These are phyloP conservation scores for Penicillium sp. DNA, from an alignment of 2,329 filamentous ascomycete species.

Conservation along the genomic window DNA sequence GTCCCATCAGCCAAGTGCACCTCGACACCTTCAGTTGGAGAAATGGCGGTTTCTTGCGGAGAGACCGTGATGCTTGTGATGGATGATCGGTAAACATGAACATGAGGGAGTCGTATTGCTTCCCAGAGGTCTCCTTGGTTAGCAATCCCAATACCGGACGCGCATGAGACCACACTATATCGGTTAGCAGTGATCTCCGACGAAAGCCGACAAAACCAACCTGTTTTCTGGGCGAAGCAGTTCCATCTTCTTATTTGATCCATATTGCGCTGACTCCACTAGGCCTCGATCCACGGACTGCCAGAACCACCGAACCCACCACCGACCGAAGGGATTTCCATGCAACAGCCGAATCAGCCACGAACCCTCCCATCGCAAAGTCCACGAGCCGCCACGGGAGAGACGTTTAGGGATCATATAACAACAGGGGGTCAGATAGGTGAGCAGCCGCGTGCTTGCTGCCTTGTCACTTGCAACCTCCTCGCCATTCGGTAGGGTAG, in stretches of 20 bases:
- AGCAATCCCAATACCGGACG: constrained; percentile 23
- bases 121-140: constrained; percentile 30
- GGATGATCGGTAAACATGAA: constrained; percentile 23
- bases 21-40: neutral
- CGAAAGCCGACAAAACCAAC: neutral
- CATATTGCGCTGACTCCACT: constrained; percentile 17
- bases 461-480: constrained; percentile 25
- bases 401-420: constrained; percentile 21
- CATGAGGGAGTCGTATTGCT: constrained; percentile 18
- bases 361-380: constrained; percentile 20
- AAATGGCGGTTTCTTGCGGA: neutral
- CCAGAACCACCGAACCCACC: constrained; percentile 22
- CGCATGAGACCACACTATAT: constrained; percentile 23
- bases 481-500: constrained; percentile 18
- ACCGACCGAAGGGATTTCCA: constrained; percentile 25
- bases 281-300: constrained; percentile 16
- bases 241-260: constrained; percentile 20
- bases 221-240: constrained; percentile 22
- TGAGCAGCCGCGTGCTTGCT: constrained; percentile 23
- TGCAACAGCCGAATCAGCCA: constrained; percentile 23
- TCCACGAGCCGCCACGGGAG: neutral
- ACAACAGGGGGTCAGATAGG: constrained; percentile 20
- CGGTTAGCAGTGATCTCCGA: neutral
- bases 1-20: constrained; percentile 12
- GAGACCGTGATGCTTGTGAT: constrained; percentile 8